phyloP scores from a whole-genome alignment of 345 rosid genomes.

The Carallia pectinifolia region DNA sequence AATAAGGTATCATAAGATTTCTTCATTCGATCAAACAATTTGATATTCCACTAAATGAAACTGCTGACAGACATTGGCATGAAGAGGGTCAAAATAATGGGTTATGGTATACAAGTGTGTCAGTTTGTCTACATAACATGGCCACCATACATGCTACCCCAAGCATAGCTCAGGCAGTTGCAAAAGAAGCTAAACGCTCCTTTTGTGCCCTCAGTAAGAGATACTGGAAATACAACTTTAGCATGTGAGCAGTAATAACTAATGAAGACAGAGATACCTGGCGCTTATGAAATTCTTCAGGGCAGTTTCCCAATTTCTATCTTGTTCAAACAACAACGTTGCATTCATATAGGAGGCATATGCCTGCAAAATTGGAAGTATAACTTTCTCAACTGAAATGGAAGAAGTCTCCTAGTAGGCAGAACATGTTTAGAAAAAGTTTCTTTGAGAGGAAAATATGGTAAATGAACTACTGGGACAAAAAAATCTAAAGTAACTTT shows the following conservation, averaged over 20 bases:
- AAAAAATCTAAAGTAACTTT: not conserved
- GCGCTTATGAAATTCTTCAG: conserved; percentile 84
- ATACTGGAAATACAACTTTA: not conserved
- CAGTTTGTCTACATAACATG: not conserved
- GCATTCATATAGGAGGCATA: conserved; percentile 99
- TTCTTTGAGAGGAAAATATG: no score
- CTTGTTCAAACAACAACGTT: conserved; percentile 91
- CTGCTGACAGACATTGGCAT: no score
- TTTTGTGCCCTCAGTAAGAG: no score
- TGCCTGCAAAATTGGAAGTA: conserved; percentile 51
- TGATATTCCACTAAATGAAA: not conserved
- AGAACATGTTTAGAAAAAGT: no score
- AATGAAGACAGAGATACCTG: conserved; percentile 51
- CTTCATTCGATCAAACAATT: not conserved
- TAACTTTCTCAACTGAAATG: conserved; percentile 2
- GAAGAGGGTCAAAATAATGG: no score
- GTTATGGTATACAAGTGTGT: no score
- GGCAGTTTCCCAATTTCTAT: conserved; percentile 87
- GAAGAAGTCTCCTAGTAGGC: not conserved
- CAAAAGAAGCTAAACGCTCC: no score
- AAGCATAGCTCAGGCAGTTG: no score
- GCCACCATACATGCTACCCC: no score
- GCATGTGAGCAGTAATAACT: not conserved
- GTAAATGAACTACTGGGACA: not conserved
- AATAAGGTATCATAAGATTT: not conserved